Conservation (phyloP, 495 filamentous ascomycete genomes). For the Penicillium bovifimosum region DNA sequence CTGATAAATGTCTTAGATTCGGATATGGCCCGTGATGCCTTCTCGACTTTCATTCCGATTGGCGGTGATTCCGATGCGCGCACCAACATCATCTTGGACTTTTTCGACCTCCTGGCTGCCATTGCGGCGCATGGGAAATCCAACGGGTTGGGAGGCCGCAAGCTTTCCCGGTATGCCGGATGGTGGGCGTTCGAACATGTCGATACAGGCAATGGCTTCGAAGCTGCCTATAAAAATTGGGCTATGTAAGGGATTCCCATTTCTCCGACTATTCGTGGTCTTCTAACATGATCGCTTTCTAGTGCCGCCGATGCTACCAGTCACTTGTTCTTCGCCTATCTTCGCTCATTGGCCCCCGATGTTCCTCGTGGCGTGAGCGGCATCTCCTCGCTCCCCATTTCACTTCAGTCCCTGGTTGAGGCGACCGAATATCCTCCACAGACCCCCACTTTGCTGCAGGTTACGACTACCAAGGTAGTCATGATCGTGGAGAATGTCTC, state of each 20-base stretch:
- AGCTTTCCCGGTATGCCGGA: conserved; percentile 89
- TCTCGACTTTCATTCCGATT: conserved; percentile 92
- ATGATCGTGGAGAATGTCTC: conserved; percentile 97
- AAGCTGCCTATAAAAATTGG: conserved; percentile 90
- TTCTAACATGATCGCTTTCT: conserved; percentile 1
- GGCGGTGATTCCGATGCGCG: conserved; percentile 86
- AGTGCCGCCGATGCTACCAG: conserved; percentile 93
- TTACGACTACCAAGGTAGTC: conserved; percentile 77
- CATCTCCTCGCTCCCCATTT: conserved; percentile 81
- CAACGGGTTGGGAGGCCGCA: conserved; percentile 89
- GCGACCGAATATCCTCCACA: conserved; percentile 94
- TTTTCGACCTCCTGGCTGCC: conserved; percentile 90
- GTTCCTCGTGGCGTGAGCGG: conserved; percentile 59
- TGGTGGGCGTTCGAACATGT: conserved; percentile 98
- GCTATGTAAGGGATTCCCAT: conserved; percentile 39
- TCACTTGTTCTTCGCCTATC: conserved; percentile 95
- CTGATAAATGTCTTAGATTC: conserved; percentile 59
- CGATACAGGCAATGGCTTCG: conserved; percentile 84
- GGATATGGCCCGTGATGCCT: conserved; percentile 83
- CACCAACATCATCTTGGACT: conserved; percentile 86
- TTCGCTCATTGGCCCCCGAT: conserved; percentile 83
- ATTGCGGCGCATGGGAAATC: conserved; percentile 78
- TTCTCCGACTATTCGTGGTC: neutral
- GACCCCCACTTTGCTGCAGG: conserved; percentile 69
- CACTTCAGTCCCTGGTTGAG: conserved; percentile 80